Evolutionary conservation across 345 rosid species (phyloP).

Genomic region (Clarkia xantiana): DNA sequence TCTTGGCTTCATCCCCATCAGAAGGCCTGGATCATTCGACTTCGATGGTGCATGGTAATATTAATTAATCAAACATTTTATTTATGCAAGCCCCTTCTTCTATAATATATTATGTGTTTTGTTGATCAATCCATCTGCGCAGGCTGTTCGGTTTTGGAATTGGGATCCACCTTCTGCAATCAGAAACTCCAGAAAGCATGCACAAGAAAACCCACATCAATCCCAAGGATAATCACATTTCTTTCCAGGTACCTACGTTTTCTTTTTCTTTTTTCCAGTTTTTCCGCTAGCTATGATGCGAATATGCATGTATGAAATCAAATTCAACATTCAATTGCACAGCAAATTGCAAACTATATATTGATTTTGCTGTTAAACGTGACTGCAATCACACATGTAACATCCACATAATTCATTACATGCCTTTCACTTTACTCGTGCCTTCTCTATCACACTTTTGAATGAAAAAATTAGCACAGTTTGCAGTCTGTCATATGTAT

Average conservation of each 20-base stretch:
- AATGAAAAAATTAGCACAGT: no score
- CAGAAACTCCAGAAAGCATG: slow-evolving; percentile 49
- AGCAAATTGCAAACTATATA: no score
- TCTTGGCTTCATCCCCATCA: slow-evolving; percentile 61
- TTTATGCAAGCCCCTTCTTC: not conserved
- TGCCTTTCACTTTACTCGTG: no score
- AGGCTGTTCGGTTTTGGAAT: slow-evolving; percentile 75
- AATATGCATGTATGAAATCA: no score
- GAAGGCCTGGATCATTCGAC: slow-evolving; percentile 77
- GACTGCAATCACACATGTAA: no score
- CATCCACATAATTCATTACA: no score
- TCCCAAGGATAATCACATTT: slow-evolving; percentile 80
- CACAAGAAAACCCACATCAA: slow-evolving; percentile 49
- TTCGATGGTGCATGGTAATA: slow-evolving; percentile 84
- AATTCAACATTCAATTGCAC: no score
- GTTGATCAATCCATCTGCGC: not conserved
- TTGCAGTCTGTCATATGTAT: no score
- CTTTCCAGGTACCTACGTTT: slow-evolving; percentile 54
- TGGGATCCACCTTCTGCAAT: slow-evolving; percentile 64
- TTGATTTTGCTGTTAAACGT: no score
- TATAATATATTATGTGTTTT: not conserved
- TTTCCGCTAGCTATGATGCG: not conserved
- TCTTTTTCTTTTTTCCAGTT: not conserved
- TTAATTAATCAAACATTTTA: not conserved
- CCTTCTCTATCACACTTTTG: no score